Conservation (phyloP, 495 filamentous ascomycete species). For the Lindgomyces ingoldianus region DNA sequence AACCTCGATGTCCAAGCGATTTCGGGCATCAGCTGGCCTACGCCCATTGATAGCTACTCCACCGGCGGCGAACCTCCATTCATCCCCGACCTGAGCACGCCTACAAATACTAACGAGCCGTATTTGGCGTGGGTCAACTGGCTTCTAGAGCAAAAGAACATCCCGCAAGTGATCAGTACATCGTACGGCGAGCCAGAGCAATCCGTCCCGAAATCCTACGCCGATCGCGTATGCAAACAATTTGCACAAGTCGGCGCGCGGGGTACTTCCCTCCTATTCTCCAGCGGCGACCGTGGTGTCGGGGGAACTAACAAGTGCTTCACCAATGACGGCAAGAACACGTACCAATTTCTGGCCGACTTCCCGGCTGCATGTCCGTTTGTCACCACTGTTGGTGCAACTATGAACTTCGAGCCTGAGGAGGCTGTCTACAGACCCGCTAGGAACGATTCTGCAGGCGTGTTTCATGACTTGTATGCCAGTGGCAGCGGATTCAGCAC, state of each 20-base stretch:
- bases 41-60: conserved; percentile 38
- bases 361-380: conserved; percentile 47
- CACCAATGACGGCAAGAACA: conserved; percentile 42
- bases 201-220: conserved; percentile 42
- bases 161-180: conserved; percentile 45
- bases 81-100: conserved; percentile 42
- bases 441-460: conserved; percentile 7
- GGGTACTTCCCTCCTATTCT: conserved; percentile 45
- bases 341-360: conserved; percentile 38
- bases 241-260: conserved; percentile 44
- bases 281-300: conserved; percentile 43
- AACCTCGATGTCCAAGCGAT: conserved; percentile 52
- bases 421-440: conserved; percentile 38
- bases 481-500: conserved; percentile 45
- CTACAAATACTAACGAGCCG: conserved; percentile 45
- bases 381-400: conserved; percentile 45
- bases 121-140: conserved; percentile 44
- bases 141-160: conserved; percentile 36
- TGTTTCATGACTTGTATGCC: conserved; percentile 31
- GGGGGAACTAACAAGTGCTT: conserved; percentile 39
- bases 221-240: conserved; percentile 40
- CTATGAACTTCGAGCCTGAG: conserved; percentile 45
- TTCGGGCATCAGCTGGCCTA: conserved; percentile 42
- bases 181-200: conserved; percentile 49
- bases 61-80: conserved; percentile 46